Conservation (phyloP, 2,329 filamentous ascomycete species). For the Beauveria rudraprayagi region DNA sequence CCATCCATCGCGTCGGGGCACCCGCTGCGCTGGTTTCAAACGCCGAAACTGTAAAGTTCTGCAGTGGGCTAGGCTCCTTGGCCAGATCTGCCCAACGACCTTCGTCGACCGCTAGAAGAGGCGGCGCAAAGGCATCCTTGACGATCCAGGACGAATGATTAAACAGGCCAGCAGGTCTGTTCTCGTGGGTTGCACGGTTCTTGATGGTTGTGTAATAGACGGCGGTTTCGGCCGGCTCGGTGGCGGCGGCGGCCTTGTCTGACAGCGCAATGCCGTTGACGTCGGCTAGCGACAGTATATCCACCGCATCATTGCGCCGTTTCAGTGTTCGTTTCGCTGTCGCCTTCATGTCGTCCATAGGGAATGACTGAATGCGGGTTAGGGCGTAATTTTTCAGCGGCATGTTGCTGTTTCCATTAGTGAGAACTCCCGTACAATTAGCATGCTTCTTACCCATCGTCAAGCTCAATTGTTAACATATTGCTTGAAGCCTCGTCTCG, state of each 20-base stretch:
- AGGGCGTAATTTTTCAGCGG: conserved; percentile 17
- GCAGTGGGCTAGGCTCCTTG: conserved; percentile 13
- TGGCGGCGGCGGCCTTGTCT: background rate
- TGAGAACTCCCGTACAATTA: background rate
- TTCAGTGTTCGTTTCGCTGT: background rate
- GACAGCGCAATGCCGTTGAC: background rate
- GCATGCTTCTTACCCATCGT: background rate
- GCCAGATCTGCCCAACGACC: conserved; percentile 12
- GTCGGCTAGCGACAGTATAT: background rate
- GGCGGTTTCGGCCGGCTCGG: conserved; percentile 7
- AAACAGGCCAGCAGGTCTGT: conserved; percentile 16
- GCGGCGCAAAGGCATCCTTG: conserved; percentile 4
- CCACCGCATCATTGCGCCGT: background rate
- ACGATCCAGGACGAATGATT: conserved; percentile 18
- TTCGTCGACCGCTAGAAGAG: conserved; percentile 14
- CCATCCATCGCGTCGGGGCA: conserved; percentile 30
- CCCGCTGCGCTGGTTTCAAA: conserved; percentile 7
- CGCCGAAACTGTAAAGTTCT: conserved; percentile 14
- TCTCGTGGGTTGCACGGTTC: conserved; percentile 16
- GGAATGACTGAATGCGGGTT: conserved; percentile 14
- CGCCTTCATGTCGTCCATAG: background rate
- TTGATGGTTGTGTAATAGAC: conserved; percentile 17
- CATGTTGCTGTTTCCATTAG: conserved; percentile 15
- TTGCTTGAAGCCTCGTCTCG: background rate
- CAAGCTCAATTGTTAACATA: conserved; percentile 7